Evolutionary conservation across 2,329 filamentous ascomycete genomes (phyloP).

Genomic region (Apiospora malaysiana): DNA sequence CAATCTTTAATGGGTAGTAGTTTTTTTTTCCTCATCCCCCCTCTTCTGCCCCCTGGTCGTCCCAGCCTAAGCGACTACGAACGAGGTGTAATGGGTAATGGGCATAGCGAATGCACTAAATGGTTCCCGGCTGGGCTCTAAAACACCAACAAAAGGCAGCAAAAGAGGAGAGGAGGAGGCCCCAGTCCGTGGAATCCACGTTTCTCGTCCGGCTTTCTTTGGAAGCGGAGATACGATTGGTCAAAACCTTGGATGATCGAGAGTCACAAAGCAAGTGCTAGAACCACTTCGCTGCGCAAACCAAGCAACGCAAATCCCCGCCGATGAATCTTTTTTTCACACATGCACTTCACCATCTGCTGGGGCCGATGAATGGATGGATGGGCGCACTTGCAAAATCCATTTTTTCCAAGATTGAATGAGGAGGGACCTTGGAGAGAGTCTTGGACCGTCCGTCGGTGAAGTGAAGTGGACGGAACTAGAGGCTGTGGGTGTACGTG

Average conservation of each 20-base stretch:
- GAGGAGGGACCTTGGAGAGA: background rate
- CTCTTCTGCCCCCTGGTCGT: background rate
- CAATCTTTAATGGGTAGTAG: background rate
- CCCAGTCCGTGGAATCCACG: constrained; percentile 10
- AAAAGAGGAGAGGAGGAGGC: constrained; percentile 7
- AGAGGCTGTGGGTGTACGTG: constrained; percentile 3
- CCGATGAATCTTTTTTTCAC: constrained; percentile 10
- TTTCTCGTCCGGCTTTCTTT: constrained; percentile 15
- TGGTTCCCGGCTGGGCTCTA: constrained; percentile 9
- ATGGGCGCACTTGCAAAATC: constrained; percentile 3
- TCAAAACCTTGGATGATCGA: constrained; percentile 14
- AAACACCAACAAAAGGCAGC: background rate
- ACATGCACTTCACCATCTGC: too few species aligned
- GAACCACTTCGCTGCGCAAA: constrained; percentile 14
- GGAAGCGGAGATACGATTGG: constrained; percentile 4
- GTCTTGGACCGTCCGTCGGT: constrained; percentile 7
- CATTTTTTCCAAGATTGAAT: constrained; percentile 7
- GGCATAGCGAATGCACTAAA: constrained; percentile 4
- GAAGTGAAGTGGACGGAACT: background rate
- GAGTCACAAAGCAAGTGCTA: constrained; percentile 15
- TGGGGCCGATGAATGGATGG: constrained; percentile 6
- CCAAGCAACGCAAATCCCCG: constrained; percentile 18
- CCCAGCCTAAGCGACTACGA: constrained; percentile 13
- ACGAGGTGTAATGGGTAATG: background rate
- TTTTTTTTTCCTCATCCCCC: background rate